These are phyloP conservation scores for Taphrina deformans DNA, from an alignment of 1,139 yeast species.

Conservation along the genomic window DNA sequence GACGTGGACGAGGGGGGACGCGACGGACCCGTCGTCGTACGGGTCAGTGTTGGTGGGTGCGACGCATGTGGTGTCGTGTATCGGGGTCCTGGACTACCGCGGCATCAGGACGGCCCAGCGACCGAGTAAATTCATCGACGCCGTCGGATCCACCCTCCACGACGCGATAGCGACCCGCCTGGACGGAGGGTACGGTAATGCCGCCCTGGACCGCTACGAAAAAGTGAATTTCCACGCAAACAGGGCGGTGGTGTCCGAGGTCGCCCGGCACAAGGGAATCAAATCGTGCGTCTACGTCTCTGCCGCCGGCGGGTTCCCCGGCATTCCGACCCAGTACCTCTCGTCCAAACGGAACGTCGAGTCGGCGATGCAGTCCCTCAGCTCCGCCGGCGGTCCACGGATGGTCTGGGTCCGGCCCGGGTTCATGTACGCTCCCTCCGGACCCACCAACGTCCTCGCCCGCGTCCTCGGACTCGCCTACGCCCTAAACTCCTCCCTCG, in stretches of 20 bases:
- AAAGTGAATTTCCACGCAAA: slow-evolving; percentile 26
- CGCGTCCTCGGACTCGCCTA: slow-evolving; percentile 20
- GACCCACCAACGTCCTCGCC: slow-evolving; percentile 1
- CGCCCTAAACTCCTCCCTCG: slow-evolving; percentile 28
- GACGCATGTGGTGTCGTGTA: slow-evolving; percentile 33
- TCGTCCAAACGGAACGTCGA: slow-evolving; percentile 36
- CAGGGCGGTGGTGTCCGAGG: slow-evolving; percentile 10
- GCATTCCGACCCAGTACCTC: slow-evolving; percentile 35
- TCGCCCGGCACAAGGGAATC: neutral
- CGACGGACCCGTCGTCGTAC: slow-evolving; percentile 24
- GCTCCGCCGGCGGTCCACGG: neutral
- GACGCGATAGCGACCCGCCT: neutral
- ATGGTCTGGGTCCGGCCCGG: slow-evolving; percentile 35
- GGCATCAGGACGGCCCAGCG: slow-evolving; percentile 9
- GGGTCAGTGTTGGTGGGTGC: slow-evolving; percentile 1
- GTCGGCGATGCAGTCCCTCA: neutral
- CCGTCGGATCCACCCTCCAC: slow-evolving; percentile 4
- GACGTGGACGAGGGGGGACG: slow-evolving; percentile 35
- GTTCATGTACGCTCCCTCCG: slow-evolving; percentile 10
- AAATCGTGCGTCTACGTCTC: slow-evolving; percentile 35
- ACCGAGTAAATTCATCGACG: neutral
- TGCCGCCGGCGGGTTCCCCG: slow-evolving; percentile 37
- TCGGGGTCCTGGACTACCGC: slow-evolving; percentile 37
- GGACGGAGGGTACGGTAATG: neutral
- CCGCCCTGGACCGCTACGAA: neutral